These are phyloP conservation scores for Thalia dealbata DNA, from an alignment of 176 grass and related monocot genomes.

Conservation along the genomic window DNA sequence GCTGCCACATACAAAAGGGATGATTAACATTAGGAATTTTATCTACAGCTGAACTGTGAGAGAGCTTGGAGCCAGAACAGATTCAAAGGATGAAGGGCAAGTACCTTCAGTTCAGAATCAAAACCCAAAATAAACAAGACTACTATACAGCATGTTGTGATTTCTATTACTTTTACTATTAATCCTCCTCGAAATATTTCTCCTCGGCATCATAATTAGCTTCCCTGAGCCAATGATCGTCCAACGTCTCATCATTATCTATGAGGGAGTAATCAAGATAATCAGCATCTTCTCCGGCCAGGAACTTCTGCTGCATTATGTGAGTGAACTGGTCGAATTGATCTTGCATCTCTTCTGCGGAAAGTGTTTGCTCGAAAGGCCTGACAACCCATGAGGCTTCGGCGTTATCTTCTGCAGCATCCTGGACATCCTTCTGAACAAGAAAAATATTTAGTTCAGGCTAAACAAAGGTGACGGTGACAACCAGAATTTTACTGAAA, in stretches of 20 bases:
- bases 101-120: not conserved
- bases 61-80: not conserved
- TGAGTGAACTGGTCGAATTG: slow-evolving; percentile 70
- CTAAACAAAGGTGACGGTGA: no score
- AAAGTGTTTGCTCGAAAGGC: slow-evolving; percentile 30
- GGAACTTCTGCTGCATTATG: slow-evolving; percentile 86
- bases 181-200: slow-evolving; percentile 80
- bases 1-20: not conserved
- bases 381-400: not conserved
- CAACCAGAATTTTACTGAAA: no score
- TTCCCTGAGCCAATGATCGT: slow-evolving; percentile 82
- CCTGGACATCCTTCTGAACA: slow-evolving; percentile 19
- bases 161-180: not conserved
- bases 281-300: slow-evolving; percentile 50
- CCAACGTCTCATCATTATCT: slow-evolving; percentile 68
- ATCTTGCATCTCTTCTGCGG: slow-evolving; percentile 62
- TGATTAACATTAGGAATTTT: not conserved
- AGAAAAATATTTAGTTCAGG: not conserved
- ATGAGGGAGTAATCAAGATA: slow-evolving; percentile 67
- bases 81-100: not conserved
- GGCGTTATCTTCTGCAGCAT: not conserved
- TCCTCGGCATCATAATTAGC: slow-evolving; percentile 74
- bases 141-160: no score
- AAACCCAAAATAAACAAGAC: no score
- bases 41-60: not conserved